Evolutionary conservation across 257 asterid genomes (phyloP), one percentile per base, ranked within the genome.

Genomic region (Linderniella brevidens): DNA sequence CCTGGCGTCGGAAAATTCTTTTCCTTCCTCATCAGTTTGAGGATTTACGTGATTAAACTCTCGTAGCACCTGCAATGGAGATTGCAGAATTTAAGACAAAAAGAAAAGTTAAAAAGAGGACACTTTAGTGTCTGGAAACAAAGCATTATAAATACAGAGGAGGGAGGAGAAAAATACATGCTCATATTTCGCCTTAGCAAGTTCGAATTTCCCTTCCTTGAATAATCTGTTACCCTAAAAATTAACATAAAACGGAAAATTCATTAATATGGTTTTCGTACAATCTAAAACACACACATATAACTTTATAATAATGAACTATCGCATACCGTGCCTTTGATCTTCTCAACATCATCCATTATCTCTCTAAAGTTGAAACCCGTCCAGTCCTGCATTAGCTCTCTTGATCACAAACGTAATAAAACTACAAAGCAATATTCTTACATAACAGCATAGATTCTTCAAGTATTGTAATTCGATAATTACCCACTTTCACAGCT

Each of bases 21-120:
- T 90, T 46, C 99, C 99, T 67, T 90, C 99, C 2, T 79, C 94
- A 35, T 90, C 98, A 56, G 81, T 86, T 63, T 75, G 92, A 50
- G 98, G 98, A 68, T 90, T 76, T n/a, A 90, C 96, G 50, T 90
- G 98, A 67, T 90, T 90, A 73, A 90, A 81, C 57, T 90, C 99
- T 15, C 94, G 79, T 50, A 90, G 93, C 64, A 90, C 92, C 98
- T 85, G 74, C 39, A 60, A 46, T 52, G 20, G 43, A 17, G 59
- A 58, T 56, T 16, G 19, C 46, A 37, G 50, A 17, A 53, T 32
- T 43, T 36, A 7, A 14, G 19, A 17, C 5, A 19, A 12, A 14
- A 46, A 8, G 4, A 11, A 5, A 10, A 39, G 9, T 6, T 2
- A 6, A 25, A 25, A 25, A 25, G 32, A 6, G n/a, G n/a, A n/a